Evolutionary conservation across 2,329 filamentous ascomycete species (phyloP).

Genomic region (Hymenoscyphus linearis): DNA sequence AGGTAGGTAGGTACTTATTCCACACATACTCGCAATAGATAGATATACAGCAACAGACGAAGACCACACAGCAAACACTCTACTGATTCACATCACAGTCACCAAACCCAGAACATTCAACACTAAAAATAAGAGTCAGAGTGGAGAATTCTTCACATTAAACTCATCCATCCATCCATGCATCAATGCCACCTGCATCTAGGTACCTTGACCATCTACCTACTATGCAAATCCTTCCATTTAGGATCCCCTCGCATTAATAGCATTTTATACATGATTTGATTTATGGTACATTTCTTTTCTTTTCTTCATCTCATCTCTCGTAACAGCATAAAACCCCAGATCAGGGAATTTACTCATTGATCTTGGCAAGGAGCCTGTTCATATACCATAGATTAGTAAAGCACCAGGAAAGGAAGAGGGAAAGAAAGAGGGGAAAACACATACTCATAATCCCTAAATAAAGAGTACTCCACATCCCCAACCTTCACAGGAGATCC

Average conservation of each 20-base stretch:
- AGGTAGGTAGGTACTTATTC: too few species aligned
- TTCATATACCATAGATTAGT: conserved; percentile 7
- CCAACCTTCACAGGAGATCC: conserved; percentile 95
- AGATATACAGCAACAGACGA: too few species aligned
- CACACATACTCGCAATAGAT: too few species aligned
- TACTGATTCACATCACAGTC: too few species aligned
- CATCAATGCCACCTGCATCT: not conserved
- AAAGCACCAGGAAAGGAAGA: not conserved
- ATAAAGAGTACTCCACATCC: conserved; percentile 92
- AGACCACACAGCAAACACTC: too few species aligned
- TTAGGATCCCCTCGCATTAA: not conserved
- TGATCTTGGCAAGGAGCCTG: conserved; percentile 65
- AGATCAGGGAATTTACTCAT: conserved; percentile 8
- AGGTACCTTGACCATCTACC: not conserved
- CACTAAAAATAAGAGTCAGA: too few species aligned
- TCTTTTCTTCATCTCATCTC: not conserved
- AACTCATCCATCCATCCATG: not conserved
- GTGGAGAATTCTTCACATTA: not conserved
- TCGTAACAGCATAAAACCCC: not conserved
- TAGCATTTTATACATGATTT: not conserved
- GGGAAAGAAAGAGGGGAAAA: conserved; percentile 28
- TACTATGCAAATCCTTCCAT: not conserved
- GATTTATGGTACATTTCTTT: not conserved
- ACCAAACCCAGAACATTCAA: too few species aligned
- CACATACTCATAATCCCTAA: conserved; percentile 98